Percentiles rank a stretch among this genome's conserved stretches.
Conservation (phyloP, 805 yeast genomes). For the Zygosaccharomyces bisporus region DNA sequence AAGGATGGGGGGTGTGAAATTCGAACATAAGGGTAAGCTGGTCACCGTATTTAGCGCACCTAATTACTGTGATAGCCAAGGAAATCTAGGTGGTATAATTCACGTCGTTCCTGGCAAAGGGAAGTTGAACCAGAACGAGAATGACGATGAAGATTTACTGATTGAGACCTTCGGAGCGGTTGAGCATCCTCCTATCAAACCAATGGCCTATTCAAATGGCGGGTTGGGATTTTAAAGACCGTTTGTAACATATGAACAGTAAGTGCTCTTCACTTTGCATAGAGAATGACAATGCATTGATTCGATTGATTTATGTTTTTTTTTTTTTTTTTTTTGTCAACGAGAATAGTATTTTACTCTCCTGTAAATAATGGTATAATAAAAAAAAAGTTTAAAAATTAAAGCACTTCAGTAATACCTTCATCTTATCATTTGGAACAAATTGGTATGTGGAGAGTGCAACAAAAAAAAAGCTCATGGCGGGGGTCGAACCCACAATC, state of each 20-base stretch:
- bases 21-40: conserved; percentile 80
- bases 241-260: conserved; percentile 2
- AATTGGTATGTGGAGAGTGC: too few species aligned
- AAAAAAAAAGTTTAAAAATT: background rate
- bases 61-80: conserved; percentile 90
- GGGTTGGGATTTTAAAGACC: conserved; percentile 37
- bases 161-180: conserved; percentile 72
- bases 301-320: background rate
- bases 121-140: conserved; percentile 37
- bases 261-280: background rate
- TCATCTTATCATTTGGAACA: too few species aligned
- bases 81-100: conserved; percentile 86
- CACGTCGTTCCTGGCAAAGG: conserved; percentile 49
- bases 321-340: background rate
- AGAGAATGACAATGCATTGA: background rate
- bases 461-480: conserved; percentile 41
- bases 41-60: conserved; percentile 98
- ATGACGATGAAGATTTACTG: conserved; percentile 47
- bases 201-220: conserved; percentile 83
- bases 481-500: conserved; percentile 56
- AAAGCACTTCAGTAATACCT: too few species aligned
- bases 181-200: conserved; percentile 84
- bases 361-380: background rate
- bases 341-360: background rate
- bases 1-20: conserved; percentile 83